Evolutionary conservation across 2,329 filamentous ascomycete species (phyloP).

Genomic region (Penicillium griseofulvum): DNA sequence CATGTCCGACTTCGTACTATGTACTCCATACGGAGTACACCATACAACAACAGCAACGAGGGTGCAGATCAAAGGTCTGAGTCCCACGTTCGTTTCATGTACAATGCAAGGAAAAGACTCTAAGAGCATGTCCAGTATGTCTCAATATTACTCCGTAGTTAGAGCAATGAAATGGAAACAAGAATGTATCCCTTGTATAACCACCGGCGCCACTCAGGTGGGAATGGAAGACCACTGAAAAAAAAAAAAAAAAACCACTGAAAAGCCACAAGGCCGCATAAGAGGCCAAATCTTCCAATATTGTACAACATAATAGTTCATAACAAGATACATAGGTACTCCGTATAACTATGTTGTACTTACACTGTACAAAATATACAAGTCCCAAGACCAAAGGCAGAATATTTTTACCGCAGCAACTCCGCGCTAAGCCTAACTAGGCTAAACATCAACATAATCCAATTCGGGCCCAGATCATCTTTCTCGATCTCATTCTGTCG

Average conservation of each 20-base stretch:
- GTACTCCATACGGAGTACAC: neutral
- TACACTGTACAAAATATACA: too few species aligned
- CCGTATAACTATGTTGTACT: too few species aligned
- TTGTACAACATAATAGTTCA: too few species aligned
- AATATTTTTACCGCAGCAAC: slow-evolving; percentile 27
- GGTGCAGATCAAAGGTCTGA: neutral
- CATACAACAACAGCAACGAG: neutral
- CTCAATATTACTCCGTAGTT: too few species aligned
- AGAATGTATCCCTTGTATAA: slow-evolving; percentile 2
- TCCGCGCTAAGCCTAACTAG: slow-evolving; percentile 22
- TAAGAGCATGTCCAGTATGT: neutral
- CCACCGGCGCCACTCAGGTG: too few species aligned
- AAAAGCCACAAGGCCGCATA: too few species aligned
- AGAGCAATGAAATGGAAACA: neutral
- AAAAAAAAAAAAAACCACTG: too few species aligned
- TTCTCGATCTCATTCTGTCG: neutral
- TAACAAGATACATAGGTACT: too few species aligned
- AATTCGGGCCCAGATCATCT: neutral
- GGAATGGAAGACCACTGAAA: too few species aligned
- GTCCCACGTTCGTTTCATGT: slow-evolving; percentile 2
- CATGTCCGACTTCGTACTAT: too few species aligned
- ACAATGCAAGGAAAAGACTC: neutral
- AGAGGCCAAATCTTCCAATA: too few species aligned
- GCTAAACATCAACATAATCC: slow-evolving; percentile 29
- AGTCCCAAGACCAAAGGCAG: neutral